Evolutionary conservation across 306 rosid genomes (phyloP), one percentile per base, ranked within the genome.

Genomic region (Rosa chinensis): DNA sequence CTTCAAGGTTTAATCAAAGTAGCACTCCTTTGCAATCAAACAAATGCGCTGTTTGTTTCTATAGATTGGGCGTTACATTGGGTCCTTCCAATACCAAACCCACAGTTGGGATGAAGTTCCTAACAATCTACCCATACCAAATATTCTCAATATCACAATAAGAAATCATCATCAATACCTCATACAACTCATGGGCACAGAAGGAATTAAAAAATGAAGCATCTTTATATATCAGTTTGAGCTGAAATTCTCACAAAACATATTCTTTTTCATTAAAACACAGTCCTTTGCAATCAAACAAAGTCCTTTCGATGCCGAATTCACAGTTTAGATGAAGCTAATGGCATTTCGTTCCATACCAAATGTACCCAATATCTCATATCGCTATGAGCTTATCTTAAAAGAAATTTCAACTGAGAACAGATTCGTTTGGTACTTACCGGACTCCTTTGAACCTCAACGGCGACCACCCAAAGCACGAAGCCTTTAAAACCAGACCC

Each of bases 191-290:
- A 50, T 50, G 20, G 56, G n/a, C 20, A 16, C 56, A 50, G 56
- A n/a, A 50, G n/a, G 12, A 50, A 14, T 16, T 13, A 12, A 50
- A 50, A 50, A 50, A 55, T 3, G 6, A 20, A 55, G 61, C 61
- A 55, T 55, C 61, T 55, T 3, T 92, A 82, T 17, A 55, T 6
- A 55, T 5, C 61, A 55, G 6, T n/a, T 18, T 18, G 7, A 55
- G 23, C 61, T 55, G 8, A 55, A 55, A 18, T 8, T 55, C 25
- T 55, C 21, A 55, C 61, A 55, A 6, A 18, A 16, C 20, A 55
- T 16, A 55, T 18, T 67, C 84, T 48, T 9, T 71, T 32, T 32
- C 37, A 32, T 32, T 32, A 32, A 32, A 32, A 32, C 37, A 23
- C 66, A 23, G 37, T 59, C 17, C 6, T 59, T 59, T 59, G 6